phyloP scores from a whole-genome alignment of 78 protist genomes.

The Guillardia theta region DNA sequence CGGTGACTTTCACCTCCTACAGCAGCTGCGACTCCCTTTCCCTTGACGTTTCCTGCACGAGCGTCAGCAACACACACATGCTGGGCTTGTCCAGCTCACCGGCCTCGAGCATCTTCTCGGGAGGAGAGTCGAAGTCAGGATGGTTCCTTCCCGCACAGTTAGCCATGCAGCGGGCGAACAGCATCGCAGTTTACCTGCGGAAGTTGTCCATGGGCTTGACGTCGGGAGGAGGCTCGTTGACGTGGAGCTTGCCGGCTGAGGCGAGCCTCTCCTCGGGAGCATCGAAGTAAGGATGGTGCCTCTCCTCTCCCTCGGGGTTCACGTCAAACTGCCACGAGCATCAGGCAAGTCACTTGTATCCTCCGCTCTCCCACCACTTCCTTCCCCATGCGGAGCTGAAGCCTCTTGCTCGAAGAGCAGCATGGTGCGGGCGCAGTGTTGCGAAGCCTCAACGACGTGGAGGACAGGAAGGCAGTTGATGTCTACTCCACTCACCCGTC shows the following conservation, averaged over 20 bases:
- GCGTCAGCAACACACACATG: background rate
- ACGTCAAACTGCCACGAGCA: background rate
- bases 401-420: no score
- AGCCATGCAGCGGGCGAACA: background rate
- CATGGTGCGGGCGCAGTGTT: no score
- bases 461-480: no score
- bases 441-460: no score
- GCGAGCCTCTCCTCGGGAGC: background rate
- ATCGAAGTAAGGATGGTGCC: background rate
- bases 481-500: no score
- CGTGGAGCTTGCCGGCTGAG: background rate
- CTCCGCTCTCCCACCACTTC: no score
- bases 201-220: background rate
- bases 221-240: background rate
- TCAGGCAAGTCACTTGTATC: no score
- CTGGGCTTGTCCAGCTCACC: background rate
- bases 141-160: background rate
- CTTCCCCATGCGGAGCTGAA: no score
- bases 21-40: background rate
- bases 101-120: background rate
- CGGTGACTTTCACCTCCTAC: no score
- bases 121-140: background rate
- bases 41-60: background rate
- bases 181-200: no score
- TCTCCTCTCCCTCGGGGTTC: conserved; percentile 3